Percentiles rank a stretch among this genome's conserved stretches.
phyloP scores from a whole-genome alignment of 2,329 filamentous ascomycete genomes.

The Colletotrichum sp. region DNA sequence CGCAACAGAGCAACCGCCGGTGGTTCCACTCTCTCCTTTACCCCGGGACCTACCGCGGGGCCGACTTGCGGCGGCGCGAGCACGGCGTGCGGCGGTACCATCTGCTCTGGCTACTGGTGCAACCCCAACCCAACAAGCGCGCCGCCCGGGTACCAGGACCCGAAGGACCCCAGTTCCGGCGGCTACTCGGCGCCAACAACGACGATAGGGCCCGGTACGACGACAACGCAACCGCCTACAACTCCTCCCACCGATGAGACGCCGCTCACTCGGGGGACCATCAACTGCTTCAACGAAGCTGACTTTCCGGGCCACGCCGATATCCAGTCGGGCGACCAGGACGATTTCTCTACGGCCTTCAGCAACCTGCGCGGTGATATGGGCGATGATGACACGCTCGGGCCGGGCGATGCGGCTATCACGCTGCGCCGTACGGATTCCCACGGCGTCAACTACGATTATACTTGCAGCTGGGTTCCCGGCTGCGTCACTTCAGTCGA shows the following conservation, averaged over 20 bases:
- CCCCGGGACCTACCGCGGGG: background rate
- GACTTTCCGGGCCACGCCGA: background rate
- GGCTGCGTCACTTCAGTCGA: slow-evolving; percentile 23
- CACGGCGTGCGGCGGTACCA: slow-evolving; percentile 23
- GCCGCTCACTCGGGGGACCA: background rate
- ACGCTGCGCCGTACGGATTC: background rate
- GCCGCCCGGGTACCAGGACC: slow-evolving; percentile 24
- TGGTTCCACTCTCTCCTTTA: background rate
- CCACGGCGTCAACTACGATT: slow-evolving; percentile 24
- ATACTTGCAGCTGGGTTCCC: slow-evolving; percentile 16
- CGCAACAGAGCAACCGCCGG: background rate
- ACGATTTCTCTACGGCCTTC: background rate
- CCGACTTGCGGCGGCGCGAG: background rate
- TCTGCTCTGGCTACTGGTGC: slow-evolving; percentile 28
- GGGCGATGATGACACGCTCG: background rate
- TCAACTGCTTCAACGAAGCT: background rate
- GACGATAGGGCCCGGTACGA: background rate
- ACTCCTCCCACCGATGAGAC: background rate
- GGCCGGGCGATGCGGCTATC: background rate
- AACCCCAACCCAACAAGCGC: slow-evolving; percentile 15
- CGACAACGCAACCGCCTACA: background rate
- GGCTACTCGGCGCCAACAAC: background rate
- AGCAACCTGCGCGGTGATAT: background rate
- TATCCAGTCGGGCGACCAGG: background rate
- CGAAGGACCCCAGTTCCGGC: slow-evolving; percentile 22